Percentiles rank a stretch among this genome's conserved stretches.
Evolutionary conservation across 163 green algal species (phyloP).

Genomic region (Coccomyxa subellipsoidea): DNA sequence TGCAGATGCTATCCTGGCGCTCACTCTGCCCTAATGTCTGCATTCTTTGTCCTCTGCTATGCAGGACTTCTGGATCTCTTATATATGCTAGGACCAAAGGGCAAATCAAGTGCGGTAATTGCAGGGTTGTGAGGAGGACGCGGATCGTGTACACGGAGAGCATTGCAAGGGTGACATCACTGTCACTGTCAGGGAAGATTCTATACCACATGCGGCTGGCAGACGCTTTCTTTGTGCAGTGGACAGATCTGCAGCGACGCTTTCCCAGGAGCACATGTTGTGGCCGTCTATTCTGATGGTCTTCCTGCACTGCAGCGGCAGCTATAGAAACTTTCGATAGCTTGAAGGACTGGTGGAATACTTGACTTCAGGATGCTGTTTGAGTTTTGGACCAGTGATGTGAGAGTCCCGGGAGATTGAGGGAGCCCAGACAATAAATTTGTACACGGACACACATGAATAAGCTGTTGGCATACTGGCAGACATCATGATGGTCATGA

Average conservation of each 20-base stretch:
- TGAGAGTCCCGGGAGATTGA: too few species aligned
- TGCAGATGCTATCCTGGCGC: neutral
- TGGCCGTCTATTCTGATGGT: slow-evolving; percentile 77
- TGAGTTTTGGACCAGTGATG: too few species aligned
- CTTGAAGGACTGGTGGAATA: too few species aligned
- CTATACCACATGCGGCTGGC: slow-evolving; percentile 73
- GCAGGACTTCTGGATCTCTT: neutral
- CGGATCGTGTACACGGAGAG: slow-evolving; percentile 83
- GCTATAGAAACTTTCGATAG: too few species aligned
- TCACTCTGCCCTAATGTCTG: neutral
- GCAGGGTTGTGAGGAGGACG: neutral
- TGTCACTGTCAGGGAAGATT: slow-evolving; percentile 86
- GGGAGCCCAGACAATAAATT: too few species aligned
- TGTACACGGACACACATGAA: too few species aligned
- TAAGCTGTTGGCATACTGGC: too few species aligned
- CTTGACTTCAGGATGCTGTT: too few species aligned
- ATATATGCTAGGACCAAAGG: neutral
- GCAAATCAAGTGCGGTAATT: neutral
- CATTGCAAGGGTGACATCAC: slow-evolving; percentile 70
- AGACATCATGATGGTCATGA: too few species aligned
- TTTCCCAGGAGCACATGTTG: slow-evolving; percentile 62
- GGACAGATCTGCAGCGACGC: slow-evolving; percentile 58
- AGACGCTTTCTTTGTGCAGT: slow-evolving; percentile 85
- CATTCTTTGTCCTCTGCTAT: neutral
- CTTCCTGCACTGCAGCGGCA: too few species aligned